A percentile compares a stretch with the other conserved stretches of the same genome.
These are phyloP conservation scores for Ophiostoma piceae DNA, from an alignment of 2,329 filamentous ascomycete species.

Conservation along the genomic window DNA sequence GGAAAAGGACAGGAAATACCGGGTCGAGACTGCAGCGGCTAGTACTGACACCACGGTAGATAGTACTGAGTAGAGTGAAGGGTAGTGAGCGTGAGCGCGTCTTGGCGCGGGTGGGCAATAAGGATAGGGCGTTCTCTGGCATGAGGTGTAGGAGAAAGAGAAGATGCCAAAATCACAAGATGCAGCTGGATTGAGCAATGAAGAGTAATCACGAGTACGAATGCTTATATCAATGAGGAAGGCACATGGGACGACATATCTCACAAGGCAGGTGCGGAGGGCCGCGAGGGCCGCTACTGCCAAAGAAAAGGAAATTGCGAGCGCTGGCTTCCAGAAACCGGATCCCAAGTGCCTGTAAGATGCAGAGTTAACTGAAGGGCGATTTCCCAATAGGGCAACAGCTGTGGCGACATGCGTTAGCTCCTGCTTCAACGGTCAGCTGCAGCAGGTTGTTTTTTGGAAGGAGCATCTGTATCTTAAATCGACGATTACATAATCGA, in stretches of 20 bases:
- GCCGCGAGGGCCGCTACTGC: background rate
- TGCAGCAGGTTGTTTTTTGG: background rate
- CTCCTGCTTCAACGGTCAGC: background rate
- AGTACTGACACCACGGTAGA: background rate
- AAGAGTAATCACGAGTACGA: background rate
- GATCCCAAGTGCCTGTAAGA: background rate
- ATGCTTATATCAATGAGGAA: background rate
- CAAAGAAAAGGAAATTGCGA: constrained; percentile 2
- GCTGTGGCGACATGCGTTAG: constrained; percentile 11
- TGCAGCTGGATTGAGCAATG: background rate
- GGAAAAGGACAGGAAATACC: constrained; percentile 17
- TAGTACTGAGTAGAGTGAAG: background rate
- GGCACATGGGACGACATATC: background rate
- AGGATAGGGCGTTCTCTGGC: background rate
- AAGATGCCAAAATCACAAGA: background rate
- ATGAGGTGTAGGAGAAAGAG: background rate
- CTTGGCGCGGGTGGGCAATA: background rate
- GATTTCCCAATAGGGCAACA: constrained; percentile 18
- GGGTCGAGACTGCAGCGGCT: constrained; percentile 18
- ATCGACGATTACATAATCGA: background rate
- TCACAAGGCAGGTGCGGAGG: background rate
- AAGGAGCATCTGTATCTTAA: no score
- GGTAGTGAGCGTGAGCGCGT: background rate
- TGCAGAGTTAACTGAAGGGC: background rate
- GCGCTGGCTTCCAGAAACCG: constrained; percentile 6